A percentile compares a stretch with the other conserved stretches of the same genome.
phyloP scores from a whole-genome alignment of 1,284 basidiomycete species.

The Cutaneotrichosporon cutaneum region DNA sequence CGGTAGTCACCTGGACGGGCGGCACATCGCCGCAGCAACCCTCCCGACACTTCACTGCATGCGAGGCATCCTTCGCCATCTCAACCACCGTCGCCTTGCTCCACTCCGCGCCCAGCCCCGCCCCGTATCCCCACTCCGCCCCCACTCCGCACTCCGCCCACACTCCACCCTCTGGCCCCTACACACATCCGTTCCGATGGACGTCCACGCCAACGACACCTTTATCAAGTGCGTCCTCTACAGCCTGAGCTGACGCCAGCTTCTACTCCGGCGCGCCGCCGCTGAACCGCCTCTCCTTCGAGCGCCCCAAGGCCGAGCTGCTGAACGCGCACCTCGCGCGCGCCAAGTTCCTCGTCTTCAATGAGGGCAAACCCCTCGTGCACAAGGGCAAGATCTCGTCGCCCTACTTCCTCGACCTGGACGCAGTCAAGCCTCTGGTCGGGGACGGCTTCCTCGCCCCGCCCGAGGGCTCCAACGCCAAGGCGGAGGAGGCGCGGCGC shows the following conservation, averaged over 20 bases:
- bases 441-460: conserved; percentile 49
- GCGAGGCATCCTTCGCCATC: background rate
- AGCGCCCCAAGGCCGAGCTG: conserved; percentile 68
- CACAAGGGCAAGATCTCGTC: conserved; percentile 56
- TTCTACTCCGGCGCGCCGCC: conserved; percentile 71
- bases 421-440: conserved; percentile 68
- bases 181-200: background rate
- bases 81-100: background rate
- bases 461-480: conserved; percentile 21
- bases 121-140: no score
- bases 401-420: conserved; percentile 55
- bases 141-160: background rate
- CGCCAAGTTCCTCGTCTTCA: conserved; percentile 70
- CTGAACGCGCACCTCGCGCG: conserved; percentile 66
- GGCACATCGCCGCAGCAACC: background rate
- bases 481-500: conserved; percentile 64
- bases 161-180: conserved; percentile 1
- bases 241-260: conserved; percentile 51
- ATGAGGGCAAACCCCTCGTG: conserved; percentile 47
- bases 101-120: no score
- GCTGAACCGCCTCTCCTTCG: conserved; percentile 81
- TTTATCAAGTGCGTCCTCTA: conserved; percentile 4
- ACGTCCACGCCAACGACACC: conserved; percentile 1
- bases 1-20: background rate
- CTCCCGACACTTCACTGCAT: background rate